Evolutionary conservation across 345 rosid species (phyloP).

Genomic region (Brassica cretica): DNA sequence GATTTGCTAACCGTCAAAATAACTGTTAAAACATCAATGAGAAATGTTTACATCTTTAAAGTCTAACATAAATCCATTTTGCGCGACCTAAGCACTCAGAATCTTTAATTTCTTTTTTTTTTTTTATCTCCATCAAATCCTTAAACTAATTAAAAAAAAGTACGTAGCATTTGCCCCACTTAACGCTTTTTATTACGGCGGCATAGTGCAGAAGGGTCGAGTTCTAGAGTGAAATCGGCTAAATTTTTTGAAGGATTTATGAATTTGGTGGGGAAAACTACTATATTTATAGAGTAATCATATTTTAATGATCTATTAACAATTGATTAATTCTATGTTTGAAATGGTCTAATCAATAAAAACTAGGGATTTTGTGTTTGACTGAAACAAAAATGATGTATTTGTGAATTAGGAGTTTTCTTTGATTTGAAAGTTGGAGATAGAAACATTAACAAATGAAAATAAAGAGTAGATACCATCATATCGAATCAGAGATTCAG

Average conservation of each 20-base stretch:
- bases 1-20: no score
- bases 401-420: background rate
- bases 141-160: no score
- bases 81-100: no score
- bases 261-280: background rate
- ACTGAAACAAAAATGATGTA: no score
- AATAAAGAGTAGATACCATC: slow-evolving; percentile 53
- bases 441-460: background rate
- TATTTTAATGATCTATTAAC: background rate
- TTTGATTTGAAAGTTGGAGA: background rate
- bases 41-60: no score
- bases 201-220: no score
- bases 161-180: no score
- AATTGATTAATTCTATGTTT: background rate
- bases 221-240: background rate
- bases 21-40: no score
- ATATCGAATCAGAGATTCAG: slow-evolving; percentile 88
- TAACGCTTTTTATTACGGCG: no score
- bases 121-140: no score
- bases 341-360: background rate
- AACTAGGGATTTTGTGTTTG: background rate
- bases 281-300: background rate
- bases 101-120: no score
- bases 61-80: no score
- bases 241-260: background rate